phyloP scores from a whole-genome alignment of 768 basidiomycete species.

The Coprinopsis marcescibilis region DNA sequence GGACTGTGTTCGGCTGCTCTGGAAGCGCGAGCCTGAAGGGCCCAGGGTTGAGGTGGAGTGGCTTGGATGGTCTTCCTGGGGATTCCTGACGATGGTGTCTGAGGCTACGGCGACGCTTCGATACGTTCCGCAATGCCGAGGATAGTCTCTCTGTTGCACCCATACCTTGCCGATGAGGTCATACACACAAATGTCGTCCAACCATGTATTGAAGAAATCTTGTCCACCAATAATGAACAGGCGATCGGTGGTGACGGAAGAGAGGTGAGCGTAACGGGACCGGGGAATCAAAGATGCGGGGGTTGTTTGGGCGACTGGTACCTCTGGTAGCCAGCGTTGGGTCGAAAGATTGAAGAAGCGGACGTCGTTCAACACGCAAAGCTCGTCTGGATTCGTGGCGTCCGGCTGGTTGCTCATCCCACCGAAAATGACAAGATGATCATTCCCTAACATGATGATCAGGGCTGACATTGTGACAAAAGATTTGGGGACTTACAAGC shows the following conservation, averaged over 20 bases:
- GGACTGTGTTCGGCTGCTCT: slow-evolving; percentile 34
- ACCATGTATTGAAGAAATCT: slow-evolving; percentile 88
- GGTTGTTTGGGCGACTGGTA: slow-evolving; percentile 28
- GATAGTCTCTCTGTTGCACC: slow-evolving; percentile 76
- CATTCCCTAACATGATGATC: slow-evolving; percentile 55
- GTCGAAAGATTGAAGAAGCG: slow-evolving; percentile 78
- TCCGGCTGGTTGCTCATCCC: slow-evolving; percentile 86
- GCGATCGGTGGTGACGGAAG: slow-evolving; percentile 75
- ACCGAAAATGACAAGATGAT: slow-evolving; percentile 88
- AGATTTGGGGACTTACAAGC: slow-evolving; percentile 45
- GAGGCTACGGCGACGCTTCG: slow-evolving; percentile 87
- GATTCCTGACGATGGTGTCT: slow-evolving; percentile 57
- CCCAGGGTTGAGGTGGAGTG: slow-evolving; percentile 41
- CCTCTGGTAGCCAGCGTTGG: slow-evolving; percentile 62
- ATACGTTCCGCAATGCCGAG: slow-evolving; percentile 94
- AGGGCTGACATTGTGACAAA: slow-evolving; percentile 4
- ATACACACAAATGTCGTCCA: slow-evolving; percentile 89
- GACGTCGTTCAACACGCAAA: slow-evolving; percentile 90
- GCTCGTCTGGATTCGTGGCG: slow-evolving; percentile 65
- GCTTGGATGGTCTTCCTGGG: slow-evolving; percentile 53
- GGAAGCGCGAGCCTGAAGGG: slow-evolving; percentile 55
- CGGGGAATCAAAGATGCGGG: slow-evolving; percentile 59
- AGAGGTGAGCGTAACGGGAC: slow-evolving; percentile 92
- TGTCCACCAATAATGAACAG: slow-evolving; percentile 95
- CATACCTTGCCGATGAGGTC: slow-evolving; percentile 71